Base-by-base conservation (phyloP, 139 green algal genomes). In the Coelastrella sp. region DNA sequence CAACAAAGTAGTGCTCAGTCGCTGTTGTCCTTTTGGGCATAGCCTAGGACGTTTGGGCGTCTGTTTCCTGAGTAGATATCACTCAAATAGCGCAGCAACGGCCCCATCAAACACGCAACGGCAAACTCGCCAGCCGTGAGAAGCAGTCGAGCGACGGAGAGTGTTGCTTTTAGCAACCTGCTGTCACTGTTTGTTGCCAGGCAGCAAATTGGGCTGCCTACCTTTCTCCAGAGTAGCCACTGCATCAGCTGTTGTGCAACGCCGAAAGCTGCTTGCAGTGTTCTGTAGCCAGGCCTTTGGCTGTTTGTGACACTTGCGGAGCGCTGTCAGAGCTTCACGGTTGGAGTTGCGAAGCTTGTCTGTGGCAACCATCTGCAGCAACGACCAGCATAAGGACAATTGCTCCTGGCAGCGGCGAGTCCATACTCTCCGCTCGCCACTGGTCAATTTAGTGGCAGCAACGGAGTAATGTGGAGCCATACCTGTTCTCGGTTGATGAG, bases 401-500 rank as follows among this genome's bases (percentile, higher is more conserved):
- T 47, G 32, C 32, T 47, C 32, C 32, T 64, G 61, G n/a, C n/a
- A 60, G 64, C 64, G 16, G 64, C 64, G 16, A 3, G 11, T 71
- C 11, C 16, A 14, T n/a, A 17, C 5, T 60, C 7, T 64, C 22
- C 22, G 82, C 65, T 19, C 65, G 83, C 8, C 10, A 14, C 7
- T 7, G 17, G 16, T 64, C 59, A 23, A 56, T 57, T 19, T 54
- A 66, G 20, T 47, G 10, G 19, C 3, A 5, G 11, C 47, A 5
- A 16, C 10, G 7, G 5, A 74, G 59, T 8, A 59, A 85, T 47
- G 1, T 47, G 32, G 32, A 47, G 32, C 32, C 32, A 47, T 47
- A 89, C 85, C 73, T 90, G 74, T 47, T 90, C 60, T 3, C 76
- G 22, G 61, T 90, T 90, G 59, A 90, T 90, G 10, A 90, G 32